Conservation (phyloP, 805 yeast species). For the Jamesozyma hellenica region DNA sequence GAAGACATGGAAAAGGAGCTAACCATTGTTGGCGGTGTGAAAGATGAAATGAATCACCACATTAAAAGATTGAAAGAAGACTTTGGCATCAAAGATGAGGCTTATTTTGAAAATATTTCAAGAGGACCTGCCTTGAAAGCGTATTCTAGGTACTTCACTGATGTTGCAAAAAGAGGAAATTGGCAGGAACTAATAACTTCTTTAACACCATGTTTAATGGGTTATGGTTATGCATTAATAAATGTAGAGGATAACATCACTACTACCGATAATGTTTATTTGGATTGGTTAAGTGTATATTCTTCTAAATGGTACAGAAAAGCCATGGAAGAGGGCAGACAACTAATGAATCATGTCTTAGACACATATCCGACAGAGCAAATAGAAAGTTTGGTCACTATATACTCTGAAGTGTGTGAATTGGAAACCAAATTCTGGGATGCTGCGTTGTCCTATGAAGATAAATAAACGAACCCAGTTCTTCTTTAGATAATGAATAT, state of each 20-base stretch:
- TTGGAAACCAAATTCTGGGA: slow-evolving; percentile 67
- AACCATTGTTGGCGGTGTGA: slow-evolving; percentile 40
- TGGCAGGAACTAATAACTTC: slow-evolving; percentile 61
- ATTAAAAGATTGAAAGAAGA: slow-evolving; percentile 37
- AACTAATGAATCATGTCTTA: slow-evolving; percentile 37
- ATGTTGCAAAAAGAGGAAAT: slow-evolving; percentile 44
- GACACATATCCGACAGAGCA: slow-evolving; percentile 35
- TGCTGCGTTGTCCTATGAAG: slow-evolving; percentile 28
- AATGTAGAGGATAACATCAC: slow-evolving; percentile 28
- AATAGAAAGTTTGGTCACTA: slow-evolving; percentile 41
- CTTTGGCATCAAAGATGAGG: slow-evolving; percentile 31
- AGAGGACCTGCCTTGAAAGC: slow-evolving; percentile 49
- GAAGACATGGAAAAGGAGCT: slow-evolving; percentile 43
- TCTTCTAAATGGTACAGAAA: slow-evolving; percentile 44
- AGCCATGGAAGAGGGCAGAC: slow-evolving; percentile 44
- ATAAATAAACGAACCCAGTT: background rate
- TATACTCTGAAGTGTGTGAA: slow-evolving; percentile 48
- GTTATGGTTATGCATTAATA: slow-evolving; percentile 51
- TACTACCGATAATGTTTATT: slow-evolving; percentile 21
- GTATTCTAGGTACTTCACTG: slow-evolving; percentile 51
- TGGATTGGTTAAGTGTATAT: slow-evolving; percentile 56
- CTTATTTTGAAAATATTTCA: slow-evolving; percentile 35
- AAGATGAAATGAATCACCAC: slow-evolving; percentile 49
- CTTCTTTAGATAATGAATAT: too few relatives aligned
- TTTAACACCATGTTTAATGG: slow-evolving; percentile 65